Base-by-base conservation (phyloP, 805 yeast genomes). In the Pichia sporocuriosa region DNA sequence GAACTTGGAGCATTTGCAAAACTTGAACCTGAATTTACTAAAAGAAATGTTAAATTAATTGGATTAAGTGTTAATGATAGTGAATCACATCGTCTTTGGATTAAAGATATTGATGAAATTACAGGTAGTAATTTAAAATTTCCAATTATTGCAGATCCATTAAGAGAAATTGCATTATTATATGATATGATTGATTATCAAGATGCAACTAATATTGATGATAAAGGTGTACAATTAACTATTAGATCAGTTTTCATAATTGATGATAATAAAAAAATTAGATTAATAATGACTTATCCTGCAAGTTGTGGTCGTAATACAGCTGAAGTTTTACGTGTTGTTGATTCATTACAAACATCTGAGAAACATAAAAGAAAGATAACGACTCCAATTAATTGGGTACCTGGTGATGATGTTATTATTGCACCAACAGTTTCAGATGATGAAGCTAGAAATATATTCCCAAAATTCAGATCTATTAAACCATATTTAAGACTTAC, bases 261-360 rank as follows among this genome's bases (percentile, higher is more conserved):
- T 58, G 87, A 81, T 61, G 84, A 85, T 44, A 58, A 66, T 43
- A 78, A 79, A 63, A 77, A 70, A 51, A 69, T 81, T 44, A 68
- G 87, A 61, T 66, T 79, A 55, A 74, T 69, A 44, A 66, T 81
- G 61, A 65, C 84, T 20, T 81, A 81, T 61, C 88, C 87, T 30
- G 82, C 86, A 32, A 76, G 84, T 10, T 75, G 82, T 30, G 87
- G 88, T 48, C 71, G 88, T 67, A 81, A 81, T 70, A 77, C 87
- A 20, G 81, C 85, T 39, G 88, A 81, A 59, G 77, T 81, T 31
- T 68, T 81, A 57, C 67, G 88, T 62, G 82, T 76, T 34, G 68
- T 81, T 50, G 87, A 81, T 59, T 78, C 86, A 19, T 69, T 81
- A 54, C 86, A 81, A 61, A 68, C 73, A 44, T 72, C 80, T 46